phyloP scores from a whole-genome alignment of 2,329 filamentous ascomycete genomes.

The Neofusicoccum kwambonambiense region DNA sequence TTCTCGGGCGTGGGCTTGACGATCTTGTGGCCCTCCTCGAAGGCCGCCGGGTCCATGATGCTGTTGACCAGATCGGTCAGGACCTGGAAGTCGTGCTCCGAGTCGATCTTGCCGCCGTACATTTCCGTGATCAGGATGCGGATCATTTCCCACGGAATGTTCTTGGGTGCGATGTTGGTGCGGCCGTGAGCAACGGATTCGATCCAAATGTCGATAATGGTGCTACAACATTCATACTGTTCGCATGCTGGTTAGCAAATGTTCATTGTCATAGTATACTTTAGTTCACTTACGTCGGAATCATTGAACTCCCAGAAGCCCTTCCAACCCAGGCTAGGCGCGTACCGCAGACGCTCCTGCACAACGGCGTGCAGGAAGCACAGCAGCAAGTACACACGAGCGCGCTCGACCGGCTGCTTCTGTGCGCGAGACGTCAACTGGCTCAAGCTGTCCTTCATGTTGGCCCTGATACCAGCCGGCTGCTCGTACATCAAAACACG shows the following conservation, averaged over 20 bases:
- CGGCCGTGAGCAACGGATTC: constrained; percentile 78
- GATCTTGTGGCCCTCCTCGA: constrained; percentile 88
- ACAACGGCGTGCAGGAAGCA: constrained; percentile 95
- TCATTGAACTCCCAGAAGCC: constrained; percentile 99
- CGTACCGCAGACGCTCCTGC: constrained; percentile 91
- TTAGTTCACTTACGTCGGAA: constrained; percentile 58
- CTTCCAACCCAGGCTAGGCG: constrained; percentile 93
- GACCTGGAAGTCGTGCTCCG: constrained; percentile 76
- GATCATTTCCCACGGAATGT: constrained; percentile 96
- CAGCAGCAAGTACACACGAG: constrained; percentile 83
- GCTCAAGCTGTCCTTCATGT: constrained; percentile 96
- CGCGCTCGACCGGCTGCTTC: constrained; percentile 86
- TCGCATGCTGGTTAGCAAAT: too few relatives aligned
- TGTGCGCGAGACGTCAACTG: constrained; percentile 72
- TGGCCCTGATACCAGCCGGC: constrained; percentile 90
- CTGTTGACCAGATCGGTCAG: constrained; percentile 71
- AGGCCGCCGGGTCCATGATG: constrained; percentile 83
- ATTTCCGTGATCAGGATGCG: constrained; percentile 87
- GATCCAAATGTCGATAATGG: constrained; percentile 94
- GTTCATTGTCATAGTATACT: too few relatives aligned
- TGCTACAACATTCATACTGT: constrained; percentile 87
- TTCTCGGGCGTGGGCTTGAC: constrained; percentile 58
- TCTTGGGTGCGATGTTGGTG: constrained; percentile 88
- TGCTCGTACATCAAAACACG: constrained; percentile 97
- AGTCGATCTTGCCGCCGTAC: constrained; percentile 96